Conservation (phyloP, 2,329 filamentous ascomycete species). For the Paraphaeosphaeria minitans region DNA sequence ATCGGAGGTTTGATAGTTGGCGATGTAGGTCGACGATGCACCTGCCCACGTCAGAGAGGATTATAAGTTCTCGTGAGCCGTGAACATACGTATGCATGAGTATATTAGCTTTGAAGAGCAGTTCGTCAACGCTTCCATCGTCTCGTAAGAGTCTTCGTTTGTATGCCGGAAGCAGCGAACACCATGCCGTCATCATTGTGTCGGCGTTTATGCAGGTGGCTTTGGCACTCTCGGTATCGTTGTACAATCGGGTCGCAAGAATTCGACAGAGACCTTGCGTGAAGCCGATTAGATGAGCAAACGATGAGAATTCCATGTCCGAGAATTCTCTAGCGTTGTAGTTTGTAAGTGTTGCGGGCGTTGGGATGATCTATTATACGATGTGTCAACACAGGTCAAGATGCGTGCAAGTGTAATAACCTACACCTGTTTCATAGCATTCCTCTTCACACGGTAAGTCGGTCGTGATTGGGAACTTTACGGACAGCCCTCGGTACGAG, state of each 20-base stretch:
- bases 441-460: constrained; percentile 78
- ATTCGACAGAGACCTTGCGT: constrained; percentile 75
- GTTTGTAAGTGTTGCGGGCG: constrained; percentile 63
- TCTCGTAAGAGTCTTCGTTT: constrained; percentile 71
- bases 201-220: constrained; percentile 41
- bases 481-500: constrained; percentile 37
- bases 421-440: constrained; percentile 56
- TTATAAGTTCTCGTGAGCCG: too few species aligned
- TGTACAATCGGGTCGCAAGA: constrained; percentile 51
- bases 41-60: constrained; percentile 8
- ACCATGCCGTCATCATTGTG: constrained; percentile 71
- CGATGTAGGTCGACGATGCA: constrained; percentile 32
- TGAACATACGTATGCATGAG: constrained; percentile 25
- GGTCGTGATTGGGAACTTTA: constrained; percentile 62
- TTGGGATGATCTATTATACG: constrained; percentile 24
- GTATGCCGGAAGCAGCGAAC: constrained; percentile 71
- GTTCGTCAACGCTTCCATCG: constrained; percentile 75
- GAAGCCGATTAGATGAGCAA: constrained; percentile 78
- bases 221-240: constrained; percentile 21
- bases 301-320: constrained; percentile 78
- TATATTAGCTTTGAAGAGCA: constrained; percentile 76
- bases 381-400: background rate
- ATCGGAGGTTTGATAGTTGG: constrained; percentile 23
- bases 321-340: constrained; percentile 75
- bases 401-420: constrained; percentile 5